Conservation (phyloP, 768 basidiomycete species). For the Punctularia strigosozonata region DNA sequence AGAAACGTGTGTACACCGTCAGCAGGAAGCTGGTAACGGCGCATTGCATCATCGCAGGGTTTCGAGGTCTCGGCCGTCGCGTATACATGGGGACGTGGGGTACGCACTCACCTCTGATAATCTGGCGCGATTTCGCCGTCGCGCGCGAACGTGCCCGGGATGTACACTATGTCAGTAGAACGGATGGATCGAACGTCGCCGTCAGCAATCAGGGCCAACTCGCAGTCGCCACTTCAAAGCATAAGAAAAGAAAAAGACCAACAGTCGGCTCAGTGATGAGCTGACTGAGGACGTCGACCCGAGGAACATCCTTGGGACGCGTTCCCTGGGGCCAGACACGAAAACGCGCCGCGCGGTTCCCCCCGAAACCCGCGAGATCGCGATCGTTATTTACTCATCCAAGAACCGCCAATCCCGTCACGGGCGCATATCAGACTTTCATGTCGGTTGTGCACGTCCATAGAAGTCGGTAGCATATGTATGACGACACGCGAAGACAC, state of each 20-base stretch:
- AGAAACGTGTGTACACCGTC: not conserved
- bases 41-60: not conserved
- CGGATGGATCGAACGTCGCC: too few relatives aligned
- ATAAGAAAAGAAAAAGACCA: too few relatives aligned
- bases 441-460: too few relatives aligned
- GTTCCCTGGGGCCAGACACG: too few relatives aligned
- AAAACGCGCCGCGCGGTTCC: too few relatives aligned
- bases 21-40: not conserved
- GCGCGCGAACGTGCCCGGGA: conserved; percentile 15
- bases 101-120: conserved; percentile 8
- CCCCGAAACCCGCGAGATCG: not conserved
- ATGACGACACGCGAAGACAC: conserved; percentile 6
- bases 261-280: not conserved
- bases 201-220: too few relatives aligned
- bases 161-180: conserved; percentile 14
- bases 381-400: not conserved
- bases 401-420: too few relatives aligned
- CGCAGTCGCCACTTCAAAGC: too few relatives aligned
- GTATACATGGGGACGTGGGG: not conserved
- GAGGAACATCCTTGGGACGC: not conserved
- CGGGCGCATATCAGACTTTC: too few relatives aligned
- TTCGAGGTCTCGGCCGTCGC: too few relatives aligned
- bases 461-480: too few relatives aligned
- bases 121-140: conserved; percentile 1
- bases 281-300: not conserved